These are phyloP conservation scores for Alternaria triticimaculans DNA, from an alignment of 2,329 filamentous ascomycete genomes.

Conservation along the genomic window DNA sequence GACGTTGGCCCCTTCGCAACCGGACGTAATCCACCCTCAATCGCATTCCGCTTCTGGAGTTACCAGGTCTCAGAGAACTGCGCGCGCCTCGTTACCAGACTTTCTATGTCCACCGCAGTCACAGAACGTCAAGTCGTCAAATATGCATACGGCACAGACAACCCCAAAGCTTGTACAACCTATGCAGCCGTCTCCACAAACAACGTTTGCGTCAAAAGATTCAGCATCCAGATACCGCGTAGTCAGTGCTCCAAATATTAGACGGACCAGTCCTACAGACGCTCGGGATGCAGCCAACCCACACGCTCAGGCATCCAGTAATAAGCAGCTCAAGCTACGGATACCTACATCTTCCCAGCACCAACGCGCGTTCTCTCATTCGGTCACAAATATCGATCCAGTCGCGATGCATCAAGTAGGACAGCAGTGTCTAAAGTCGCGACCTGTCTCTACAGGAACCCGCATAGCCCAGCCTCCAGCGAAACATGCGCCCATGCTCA, in stretches of 20 bases:
- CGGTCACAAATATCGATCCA: neutral
- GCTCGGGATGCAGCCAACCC: neutral
- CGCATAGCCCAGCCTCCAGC: neutral
- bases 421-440: neutral
- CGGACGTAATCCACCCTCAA: constrained; percentile 4
- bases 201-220: neutral
- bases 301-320: neutral
- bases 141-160: neutral
- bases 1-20: constrained; percentile 28
- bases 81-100: constrained; percentile 19
- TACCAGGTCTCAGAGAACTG: constrained; percentile 10
- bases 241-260: constrained; percentile 12
- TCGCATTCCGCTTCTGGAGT: constrained; percentile 15
- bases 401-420: neutral
- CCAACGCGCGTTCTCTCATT: neutral
- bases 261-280: constrained; percentile 7
- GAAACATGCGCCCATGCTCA: neutral
- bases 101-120: constrained; percentile 18
- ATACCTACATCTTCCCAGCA: neutral
- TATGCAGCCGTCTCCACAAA: neutral
- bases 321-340: neutral
- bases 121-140: constrained; percentile 12
- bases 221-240: constrained; percentile 21
- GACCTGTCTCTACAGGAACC: neutral
- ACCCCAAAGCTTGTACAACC: neutral